Base-by-base conservation (phyloP, 2,329 filamentous ascomycete species). In the Epichloe sibirici region DNA sequence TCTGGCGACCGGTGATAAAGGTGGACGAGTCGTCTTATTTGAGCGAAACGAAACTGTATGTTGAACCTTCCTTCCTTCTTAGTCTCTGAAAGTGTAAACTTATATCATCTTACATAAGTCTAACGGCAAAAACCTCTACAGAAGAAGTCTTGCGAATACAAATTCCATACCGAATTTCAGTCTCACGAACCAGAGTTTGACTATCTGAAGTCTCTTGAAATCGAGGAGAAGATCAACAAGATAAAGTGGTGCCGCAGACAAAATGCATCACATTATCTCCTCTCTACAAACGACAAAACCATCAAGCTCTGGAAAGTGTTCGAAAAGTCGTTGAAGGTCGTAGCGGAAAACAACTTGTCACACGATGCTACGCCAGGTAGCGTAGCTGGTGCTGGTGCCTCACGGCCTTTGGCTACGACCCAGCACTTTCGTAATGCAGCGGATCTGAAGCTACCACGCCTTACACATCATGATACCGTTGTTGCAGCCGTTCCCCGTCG, bases 71-170 rank as follows among this genome's bases (percentile, higher is more conserved):
- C 23, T 5, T 28, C 31, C 37, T 35, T 17, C 13, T 11, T 9
- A 8, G 17, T 40, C 15, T 28, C 28, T 28, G 37, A 21, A 31
- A 23, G 23, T 25, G 28, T 31, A 31, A 31, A 31, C 21, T 40
- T 47, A 37, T 70, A 23, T 46, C 43, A 31, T 40, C 4, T n/a
- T 17, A 8, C 23, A 15, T 6, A 39, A 31, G 13, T 11, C n/a
- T 47, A 40, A 43, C 45, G 45, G 48, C 47, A 40, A 28, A 28
- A 43, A 56, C 13, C 15, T 38, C 25, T 4, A n/a, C 66, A 96
- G 90, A 97, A 98, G 83, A 98, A 97, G 82, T 97, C 93, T 49
- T 98, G 93, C 81, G 93, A 98, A 72, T 98, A 98, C 79, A 98
- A 97, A 71, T 98, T 98, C 71, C 93, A 98, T 71, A 98, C 93